Evolutionary conservation across 176 grass and related monocot genomes (phyloP).

Genomic region (Alloteropsis semialata): DNA sequence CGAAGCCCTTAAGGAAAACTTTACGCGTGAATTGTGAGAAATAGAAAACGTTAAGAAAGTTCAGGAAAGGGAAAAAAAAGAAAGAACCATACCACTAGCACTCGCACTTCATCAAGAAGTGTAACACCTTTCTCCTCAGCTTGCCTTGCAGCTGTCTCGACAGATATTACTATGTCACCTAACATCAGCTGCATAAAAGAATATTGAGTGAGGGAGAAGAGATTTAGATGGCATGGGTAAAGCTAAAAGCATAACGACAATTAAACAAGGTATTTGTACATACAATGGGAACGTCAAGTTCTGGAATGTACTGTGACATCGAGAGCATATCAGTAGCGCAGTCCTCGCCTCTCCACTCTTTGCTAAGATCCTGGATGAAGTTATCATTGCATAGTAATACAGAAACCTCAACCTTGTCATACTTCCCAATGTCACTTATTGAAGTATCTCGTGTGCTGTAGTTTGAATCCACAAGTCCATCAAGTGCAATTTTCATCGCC

Average conservation of each 20-base stretch:
- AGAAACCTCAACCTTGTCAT: constrained; percentile 83
- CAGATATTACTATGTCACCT: constrained; percentile 87
- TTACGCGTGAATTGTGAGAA: not conserved
- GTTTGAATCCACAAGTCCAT: constrained; percentile 76
- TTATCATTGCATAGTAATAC: constrained; percentile 72
- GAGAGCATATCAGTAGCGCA: constrained; percentile 69
- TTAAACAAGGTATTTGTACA: constrained; percentile 39
- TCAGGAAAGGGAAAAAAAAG: not conserved
- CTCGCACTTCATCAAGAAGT: constrained; percentile 92
- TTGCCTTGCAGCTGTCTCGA: constrained; percentile 85
- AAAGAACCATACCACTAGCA: constrained; percentile 58
- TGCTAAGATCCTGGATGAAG: constrained; percentile 66
- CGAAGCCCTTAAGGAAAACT: not conserved
- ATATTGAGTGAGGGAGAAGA: not conserved
- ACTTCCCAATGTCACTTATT: constrained; percentile 71
- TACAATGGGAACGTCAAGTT: constrained; percentile 84
- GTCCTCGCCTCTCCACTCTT: constrained; percentile 73
- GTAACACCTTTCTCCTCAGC: constrained; percentile 84
- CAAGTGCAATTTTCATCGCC: constrained; percentile 92
- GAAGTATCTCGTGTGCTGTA: constrained; percentile 72
- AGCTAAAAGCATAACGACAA: constrained; percentile 1
- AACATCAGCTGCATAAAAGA: constrained; percentile 69
- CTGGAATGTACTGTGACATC: constrained; percentile 55
- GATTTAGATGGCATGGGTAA: constrained; percentile 1
- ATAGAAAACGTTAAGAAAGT: not conserved